Base-by-base conservation (phyloP, 352 stramenopile genomes). In the Phytophthora syringae region DNA sequence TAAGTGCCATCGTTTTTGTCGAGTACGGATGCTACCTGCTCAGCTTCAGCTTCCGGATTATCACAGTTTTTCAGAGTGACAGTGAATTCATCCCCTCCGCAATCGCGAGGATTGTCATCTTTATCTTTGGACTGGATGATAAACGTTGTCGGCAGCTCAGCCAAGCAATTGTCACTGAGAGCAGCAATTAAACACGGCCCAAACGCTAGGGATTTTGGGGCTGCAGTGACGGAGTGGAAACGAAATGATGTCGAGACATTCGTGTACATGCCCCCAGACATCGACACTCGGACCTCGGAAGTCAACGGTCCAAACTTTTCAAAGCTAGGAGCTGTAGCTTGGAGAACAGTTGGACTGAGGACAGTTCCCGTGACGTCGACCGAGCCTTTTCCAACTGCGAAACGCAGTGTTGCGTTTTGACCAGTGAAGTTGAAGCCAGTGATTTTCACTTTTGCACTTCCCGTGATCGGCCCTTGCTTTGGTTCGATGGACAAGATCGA, bases 1-100 rank as follows among this genome's bases (percentile, higher is more conserved):
- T 99, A 99, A 4, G 89, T 98, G 34, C 97, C 97, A 70, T 99
- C 92, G 30, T 94, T 84, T 49, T 97, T 94, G 71, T 99, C 96
- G 22, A 77, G 25, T 42, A 94, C 78, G 5, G 67, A 76, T 22
- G 60, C 75, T 61, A 80, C 81, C 13, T 81, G 68, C 44, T 85
- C 70, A 45, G 62, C 51, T 59, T 77, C 86, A 7, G 64, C 62
- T 21, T 70, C 67, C 27, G 75, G 63, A 6, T 88, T 82, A 60
- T 78, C 53, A 71, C 63, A 76, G 44, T 63, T 52, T 32, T 72
- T 84, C 1, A 97, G 51, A 7, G 61, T 68, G 25, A 99, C 82
- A 21, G 70, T 82, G 67, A 98, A 99, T 57, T 98, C 91, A 59
- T 99, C 97, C 25, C 97, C 97, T 20, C 97, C 97, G 49, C 93